phyloP scores from a whole-genome alignment of 2,329 filamentous ascomycete species.

The Pseudogymnoascus sp. region DNA sequence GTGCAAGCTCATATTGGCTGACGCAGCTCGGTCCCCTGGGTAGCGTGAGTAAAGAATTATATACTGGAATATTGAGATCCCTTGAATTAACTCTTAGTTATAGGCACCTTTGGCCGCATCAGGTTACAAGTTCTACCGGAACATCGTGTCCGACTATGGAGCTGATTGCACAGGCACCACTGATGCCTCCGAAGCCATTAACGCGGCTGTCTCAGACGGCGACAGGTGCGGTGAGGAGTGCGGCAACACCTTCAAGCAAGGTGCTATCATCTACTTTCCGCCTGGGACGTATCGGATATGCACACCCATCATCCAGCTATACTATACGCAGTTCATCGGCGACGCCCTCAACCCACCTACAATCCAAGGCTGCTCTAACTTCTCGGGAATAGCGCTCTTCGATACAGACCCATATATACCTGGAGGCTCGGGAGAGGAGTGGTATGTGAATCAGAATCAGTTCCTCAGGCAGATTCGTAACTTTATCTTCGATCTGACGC shows the following conservation, averaged over 20 bases:
- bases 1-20: no score
- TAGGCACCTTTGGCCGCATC: constrained; percentile 11
- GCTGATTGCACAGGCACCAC: constrained; percentile 26
- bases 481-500: no score
- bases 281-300: constrained; percentile 46
- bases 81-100: no score
- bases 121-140: not conserved
- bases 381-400: constrained; percentile 77
- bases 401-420: constrained; percentile 72
- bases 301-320: constrained; percentile 35
- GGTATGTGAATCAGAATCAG: constrained; percentile 58
- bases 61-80: no score
- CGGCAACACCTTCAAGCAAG: constrained; percentile 67
- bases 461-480: no score
- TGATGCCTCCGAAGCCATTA: not conserved
- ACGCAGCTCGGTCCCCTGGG: no score
- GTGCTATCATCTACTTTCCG: constrained; percentile 31
- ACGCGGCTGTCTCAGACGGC: constrained; percentile 40
- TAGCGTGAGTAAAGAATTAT: no score
- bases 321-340: constrained; percentile 9
- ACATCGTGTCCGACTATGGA: constrained; percentile 20
- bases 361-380: constrained; percentile 62
- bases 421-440: constrained; percentile 37
- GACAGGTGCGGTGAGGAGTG: constrained; percentile 73
- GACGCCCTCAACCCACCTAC: constrained; percentile 44